A percentile compares a stretch with the other conserved stretches of the same genome.
These are phyloP conservation scores for Lactifluus echinatus DNA, from an alignment of 768 basidiomycete genomes.

Conservation along the genomic window DNA sequence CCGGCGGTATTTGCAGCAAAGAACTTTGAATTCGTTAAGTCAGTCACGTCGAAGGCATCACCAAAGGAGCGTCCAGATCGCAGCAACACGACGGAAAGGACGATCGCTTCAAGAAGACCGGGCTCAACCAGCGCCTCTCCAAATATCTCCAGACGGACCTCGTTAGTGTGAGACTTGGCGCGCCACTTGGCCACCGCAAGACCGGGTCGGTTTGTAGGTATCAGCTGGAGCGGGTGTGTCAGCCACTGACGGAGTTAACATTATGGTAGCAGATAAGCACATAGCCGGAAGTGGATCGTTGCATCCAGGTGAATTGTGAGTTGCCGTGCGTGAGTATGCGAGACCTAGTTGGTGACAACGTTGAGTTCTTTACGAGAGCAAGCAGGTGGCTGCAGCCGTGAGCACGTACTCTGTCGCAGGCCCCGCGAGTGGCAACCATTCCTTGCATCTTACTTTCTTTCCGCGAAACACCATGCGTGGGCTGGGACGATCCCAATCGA, in stretches of 20 bases:
- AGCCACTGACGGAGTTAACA: neutral
- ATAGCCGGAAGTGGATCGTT: neutral
- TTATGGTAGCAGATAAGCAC: neutral
- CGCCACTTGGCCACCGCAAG: conserved; percentile 13
- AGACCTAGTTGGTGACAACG: neutral
- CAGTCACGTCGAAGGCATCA: neutral
- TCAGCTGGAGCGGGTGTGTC: neutral
- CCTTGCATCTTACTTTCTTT: conserved; percentile 10
- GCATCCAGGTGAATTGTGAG: conserved; percentile 4
- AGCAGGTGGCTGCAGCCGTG: too few species aligned
- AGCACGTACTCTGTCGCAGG: conserved; percentile 8
- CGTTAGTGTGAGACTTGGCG: neutral
- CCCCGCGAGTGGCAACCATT: conserved; percentile 12
- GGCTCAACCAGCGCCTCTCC: conserved; percentile 5
- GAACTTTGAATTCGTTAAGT: neutral
- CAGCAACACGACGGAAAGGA: conserved; percentile 4
- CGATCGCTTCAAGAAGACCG: conserved; percentile 7
- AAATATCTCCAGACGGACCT: conserved; percentile 7
- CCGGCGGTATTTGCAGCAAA: neutral
- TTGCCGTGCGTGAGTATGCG: conserved; percentile 7
- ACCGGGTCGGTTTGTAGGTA: conserved; percentile 10
- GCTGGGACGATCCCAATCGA: conserved; percentile 12
- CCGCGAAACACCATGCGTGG: conserved; percentile 9
- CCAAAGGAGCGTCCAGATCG: conserved; percentile 8
- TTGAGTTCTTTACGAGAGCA: neutral